Conservation (phyloP, 345 rosid genomes). For the Gossypium sturtianum region DNA sequence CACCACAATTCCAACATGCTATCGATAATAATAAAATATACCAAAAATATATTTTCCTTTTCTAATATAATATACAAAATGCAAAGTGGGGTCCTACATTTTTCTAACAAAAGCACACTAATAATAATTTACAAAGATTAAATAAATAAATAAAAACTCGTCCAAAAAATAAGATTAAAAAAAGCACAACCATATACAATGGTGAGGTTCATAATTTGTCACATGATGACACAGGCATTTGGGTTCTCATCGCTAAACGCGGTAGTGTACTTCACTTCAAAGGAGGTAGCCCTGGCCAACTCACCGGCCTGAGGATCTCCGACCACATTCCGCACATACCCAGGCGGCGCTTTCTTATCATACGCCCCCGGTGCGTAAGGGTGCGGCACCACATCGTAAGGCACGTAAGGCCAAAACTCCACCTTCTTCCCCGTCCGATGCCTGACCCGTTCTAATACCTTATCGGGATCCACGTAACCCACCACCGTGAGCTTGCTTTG, state of each 20-base stretch:
- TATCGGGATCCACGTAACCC: conserved; percentile 55
- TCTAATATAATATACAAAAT: too few species aligned
- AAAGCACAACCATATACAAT: background rate
- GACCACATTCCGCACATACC: background rate
- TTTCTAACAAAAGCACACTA: background rate
- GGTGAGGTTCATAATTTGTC: background rate
- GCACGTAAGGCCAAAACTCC: conserved; percentile 32
- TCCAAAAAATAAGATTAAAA: too few species aligned
- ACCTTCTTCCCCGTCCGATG: conserved; percentile 63
- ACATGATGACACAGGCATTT: conserved; percentile 47
- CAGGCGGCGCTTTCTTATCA: background rate
- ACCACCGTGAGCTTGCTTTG: conserved; percentile 51
- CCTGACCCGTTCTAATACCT: conserved; percentile 49
- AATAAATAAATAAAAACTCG: too few species aligned
- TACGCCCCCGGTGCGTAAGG: background rate
- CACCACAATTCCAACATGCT: too few species aligned
- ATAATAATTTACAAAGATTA: background rate
- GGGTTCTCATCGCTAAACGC: conserved; percentile 64
- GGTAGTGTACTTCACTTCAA: conserved; percentile 52
- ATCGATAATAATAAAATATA: too few species aligned
- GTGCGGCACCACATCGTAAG: background rate
- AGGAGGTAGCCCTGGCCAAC: conserved; percentile 56
- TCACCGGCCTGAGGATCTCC: conserved; percentile 14
- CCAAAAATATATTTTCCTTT: background rate
- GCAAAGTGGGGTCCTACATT: background rate